A percentile compares a stretch with the other conserved stretches of the same genome.
Evolutionary conservation across 108 stramenopile species (phyloP).

Genomic region (Fragilaria radians): DNA sequence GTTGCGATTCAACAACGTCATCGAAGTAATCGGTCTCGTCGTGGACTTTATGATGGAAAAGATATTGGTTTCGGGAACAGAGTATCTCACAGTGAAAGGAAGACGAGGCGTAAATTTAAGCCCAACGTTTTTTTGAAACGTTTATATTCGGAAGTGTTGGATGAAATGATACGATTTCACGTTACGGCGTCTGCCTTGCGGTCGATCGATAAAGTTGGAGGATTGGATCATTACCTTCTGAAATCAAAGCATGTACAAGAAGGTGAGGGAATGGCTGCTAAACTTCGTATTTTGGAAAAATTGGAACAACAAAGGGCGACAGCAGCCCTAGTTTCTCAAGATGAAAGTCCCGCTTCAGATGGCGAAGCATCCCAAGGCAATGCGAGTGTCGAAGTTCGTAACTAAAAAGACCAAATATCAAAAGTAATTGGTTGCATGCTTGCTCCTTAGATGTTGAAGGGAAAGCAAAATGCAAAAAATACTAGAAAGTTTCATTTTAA

Average conservation of each 20-base stretch:
- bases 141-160: slow-evolving; percentile 71
- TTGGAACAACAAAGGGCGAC: too few relatives aligned
- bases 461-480: too few relatives aligned
- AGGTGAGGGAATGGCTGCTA: slow-evolving; percentile 34
- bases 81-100: slow-evolving; percentile 63
- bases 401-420: neutral
- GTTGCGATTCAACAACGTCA: too few relatives aligned
- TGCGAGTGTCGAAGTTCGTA: too few relatives aligned
- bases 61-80: slow-evolving; percentile 77
- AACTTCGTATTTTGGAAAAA: slow-evolving; percentile 27
- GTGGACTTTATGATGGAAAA: slow-evolving; percentile 79
- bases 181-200: slow-evolving; percentile 68
- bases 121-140: slow-evolving; percentile 70
- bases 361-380: too few relatives aligned
- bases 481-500: too few relatives aligned
- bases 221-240: slow-evolving; percentile 79
- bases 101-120: slow-evolving; percentile 72
- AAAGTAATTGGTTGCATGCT: neutral
- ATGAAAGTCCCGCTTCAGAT: too few relatives aligned
- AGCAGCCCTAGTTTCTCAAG: neutral
- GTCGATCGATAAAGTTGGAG: slow-evolving; percentile 76
- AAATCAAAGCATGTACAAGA: slow-evolving; percentile 45
- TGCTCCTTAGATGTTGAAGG: neutral
- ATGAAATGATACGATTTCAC: slow-evolving; percentile 81
- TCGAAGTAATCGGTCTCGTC: slow-evolving; percentile 67